Conservation (phyloP, 2,329 filamentous ascomycete species). For the Nemania sp. region DNA sequence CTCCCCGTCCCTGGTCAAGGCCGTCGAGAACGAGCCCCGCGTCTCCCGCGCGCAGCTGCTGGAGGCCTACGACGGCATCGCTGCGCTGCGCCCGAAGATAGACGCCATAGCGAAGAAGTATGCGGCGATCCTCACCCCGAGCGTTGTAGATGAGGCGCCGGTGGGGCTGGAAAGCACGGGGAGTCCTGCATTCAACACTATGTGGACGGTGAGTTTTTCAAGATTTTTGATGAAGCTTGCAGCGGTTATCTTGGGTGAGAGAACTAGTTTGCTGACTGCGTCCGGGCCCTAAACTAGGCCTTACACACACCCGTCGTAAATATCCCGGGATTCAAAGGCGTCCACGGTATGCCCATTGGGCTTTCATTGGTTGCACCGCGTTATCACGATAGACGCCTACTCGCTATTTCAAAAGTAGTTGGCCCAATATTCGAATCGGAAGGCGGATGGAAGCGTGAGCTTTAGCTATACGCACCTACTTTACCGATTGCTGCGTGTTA, state of each 20-base stretch:
- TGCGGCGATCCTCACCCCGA: conserved; percentile 60
- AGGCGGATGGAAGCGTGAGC: conserved; percentile 38
- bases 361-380: conserved; percentile 54
- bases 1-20: conserved; percentile 46
- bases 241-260: too few relatives aligned
- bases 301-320: conserved; percentile 67
- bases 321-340: conserved; percentile 63
- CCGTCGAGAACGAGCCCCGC: conserved; percentile 53
- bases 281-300: conserved; percentile 37
- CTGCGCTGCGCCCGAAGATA: conserved; percentile 55
- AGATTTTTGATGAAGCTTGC: not conserved
- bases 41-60: conserved; percentile 53
- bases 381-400: conserved; percentile 48
- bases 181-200: conserved; percentile 52
- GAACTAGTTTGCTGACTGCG: not conserved
- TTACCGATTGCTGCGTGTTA: too few relatives aligned
- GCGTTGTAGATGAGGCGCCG: conserved; percentile 62
- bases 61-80: conserved; percentile 58
- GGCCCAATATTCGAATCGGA: conserved; percentile 45
- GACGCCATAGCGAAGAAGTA: conserved; percentile 57
- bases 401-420: conserved; percentile 45
- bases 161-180: conserved; percentile 58
- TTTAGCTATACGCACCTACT: too few relatives aligned
- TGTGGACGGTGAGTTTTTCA: conserved; percentile 53
- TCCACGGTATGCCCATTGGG: conserved; percentile 62